phyloP scores from a whole-genome alignment of 202 grass and related monocot species.

The Cymbopogon flexuosus region DNA sequence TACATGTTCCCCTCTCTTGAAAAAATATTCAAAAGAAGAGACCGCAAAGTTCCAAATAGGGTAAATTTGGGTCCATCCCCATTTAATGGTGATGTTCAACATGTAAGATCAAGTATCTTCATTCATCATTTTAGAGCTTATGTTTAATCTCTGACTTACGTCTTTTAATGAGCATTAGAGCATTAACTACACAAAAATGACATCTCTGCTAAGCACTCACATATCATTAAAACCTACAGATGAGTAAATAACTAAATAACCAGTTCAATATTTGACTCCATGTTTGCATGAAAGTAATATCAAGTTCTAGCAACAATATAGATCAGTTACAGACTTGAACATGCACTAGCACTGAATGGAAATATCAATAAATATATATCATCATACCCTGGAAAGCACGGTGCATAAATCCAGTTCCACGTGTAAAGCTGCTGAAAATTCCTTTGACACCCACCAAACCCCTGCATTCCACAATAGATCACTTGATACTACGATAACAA shows the following conservation, averaged over 20 bases:
- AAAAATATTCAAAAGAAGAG: background rate
- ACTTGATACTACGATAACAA: conserved; percentile 22
- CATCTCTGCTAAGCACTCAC: background rate
- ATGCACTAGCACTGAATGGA: conserved; percentile 11
- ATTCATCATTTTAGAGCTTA: background rate
- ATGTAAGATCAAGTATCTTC: background rate
- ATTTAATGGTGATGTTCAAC: background rate
- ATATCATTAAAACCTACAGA: background rate
- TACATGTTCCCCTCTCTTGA: too few relatives aligned
- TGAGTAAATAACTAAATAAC: background rate
- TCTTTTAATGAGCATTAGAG: background rate
- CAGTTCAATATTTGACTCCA: conserved; percentile 8
- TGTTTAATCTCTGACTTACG: conserved; percentile 3
- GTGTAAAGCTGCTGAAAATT: conserved; percentile 94
- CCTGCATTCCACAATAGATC: conserved; percentile 55
- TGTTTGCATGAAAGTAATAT: background rate
- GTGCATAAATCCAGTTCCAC: conserved; percentile 99
- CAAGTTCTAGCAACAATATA: background rate
- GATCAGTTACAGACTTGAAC: conserved; percentile 9
- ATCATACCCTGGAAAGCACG: conserved; percentile 87
- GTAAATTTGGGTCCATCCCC: background rate
- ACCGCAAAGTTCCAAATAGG: background rate
- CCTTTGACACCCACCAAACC: conserved; percentile 91
- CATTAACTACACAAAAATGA: background rate
- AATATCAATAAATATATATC: conserved; percentile 18